These are phyloP conservation scores for Eryngium alpinum DNA, from an alignment of 140 eudicot species.

Conservation along the genomic window DNA sequence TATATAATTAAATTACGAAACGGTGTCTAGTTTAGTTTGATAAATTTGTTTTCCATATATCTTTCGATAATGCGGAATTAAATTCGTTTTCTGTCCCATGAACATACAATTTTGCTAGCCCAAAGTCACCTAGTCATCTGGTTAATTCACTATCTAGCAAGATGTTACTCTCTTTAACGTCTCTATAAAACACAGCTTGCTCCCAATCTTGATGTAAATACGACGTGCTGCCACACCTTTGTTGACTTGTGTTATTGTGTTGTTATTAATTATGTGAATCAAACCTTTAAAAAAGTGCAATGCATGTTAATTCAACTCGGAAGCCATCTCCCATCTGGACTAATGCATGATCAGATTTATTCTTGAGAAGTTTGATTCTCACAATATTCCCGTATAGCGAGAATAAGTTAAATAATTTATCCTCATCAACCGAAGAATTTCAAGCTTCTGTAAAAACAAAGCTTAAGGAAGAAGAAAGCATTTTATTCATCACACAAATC, in stretches of 20 bases:
- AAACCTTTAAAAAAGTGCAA: constrained; percentile 96
- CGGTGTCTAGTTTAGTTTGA: too few relatives aligned
- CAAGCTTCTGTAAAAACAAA: too few relatives aligned
- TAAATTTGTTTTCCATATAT: too few relatives aligned
- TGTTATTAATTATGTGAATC: too few relatives aligned
- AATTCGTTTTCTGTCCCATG: background rate
- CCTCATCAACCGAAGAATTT: too few relatives aligned
- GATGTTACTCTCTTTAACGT: background rate
- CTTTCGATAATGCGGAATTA: too few relatives aligned
- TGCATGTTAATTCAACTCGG: constrained; percentile 94
- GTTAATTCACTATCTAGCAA: background rate
- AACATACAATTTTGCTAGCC: background rate
- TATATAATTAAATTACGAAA: too few relatives aligned
- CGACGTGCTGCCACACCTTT: background rate
- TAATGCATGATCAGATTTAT: constrained; percentile 91
- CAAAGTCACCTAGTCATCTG: background rate
- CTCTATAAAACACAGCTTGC: background rate
- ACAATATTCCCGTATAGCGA: constrained; percentile 89
- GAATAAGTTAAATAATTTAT: constrained; percentile 86
- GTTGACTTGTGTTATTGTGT: too few relatives aligned
- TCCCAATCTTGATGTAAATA: background rate
- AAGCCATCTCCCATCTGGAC: constrained; percentile 98
- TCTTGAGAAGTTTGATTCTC: constrained; percentile 84
- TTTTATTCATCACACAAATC: too few relatives aligned
- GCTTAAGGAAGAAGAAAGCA: too few relatives aligned